Evolutionary conservation across 169 alveolate species (phyloP).

Genomic region (Cryptosporidium canis): DNA sequence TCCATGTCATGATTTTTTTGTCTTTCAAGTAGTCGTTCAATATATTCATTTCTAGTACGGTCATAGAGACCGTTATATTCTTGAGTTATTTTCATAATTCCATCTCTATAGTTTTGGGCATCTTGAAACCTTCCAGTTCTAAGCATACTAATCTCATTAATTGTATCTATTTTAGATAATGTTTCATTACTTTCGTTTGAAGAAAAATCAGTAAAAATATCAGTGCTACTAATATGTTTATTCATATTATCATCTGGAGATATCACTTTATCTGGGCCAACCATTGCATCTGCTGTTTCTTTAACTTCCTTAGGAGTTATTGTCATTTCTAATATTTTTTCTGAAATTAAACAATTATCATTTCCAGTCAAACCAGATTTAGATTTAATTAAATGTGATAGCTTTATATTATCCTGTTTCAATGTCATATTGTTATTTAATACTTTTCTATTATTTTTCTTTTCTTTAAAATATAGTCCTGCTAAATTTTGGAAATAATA

Average conservation of each 20-base stretch:
- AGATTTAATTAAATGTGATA: conserved; percentile 31
- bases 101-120: conserved; percentile 68
- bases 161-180: conserved; percentile 54
- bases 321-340: background rate
- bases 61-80: conserved; percentile 64
- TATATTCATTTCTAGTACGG: conserved; percentile 70
- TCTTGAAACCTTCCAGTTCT: conserved; percentile 66
- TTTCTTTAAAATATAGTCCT: conserved; percentile 31
- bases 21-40: conserved; percentile 52
- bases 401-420: conserved; percentile 41
- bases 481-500: conserved; percentile 18
- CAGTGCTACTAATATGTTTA: background rate
- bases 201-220: conserved; percentile 1
- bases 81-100: conserved; percentile 69
- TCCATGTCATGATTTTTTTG: conserved; percentile 72
- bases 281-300: background rate
- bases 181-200: conserved; percentile 1
- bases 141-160: conserved; percentile 27
- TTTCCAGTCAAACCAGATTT: background rate
- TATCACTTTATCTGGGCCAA: conserved; percentile 6
- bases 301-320: background rate
- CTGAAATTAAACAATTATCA: background rate
- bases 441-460: conserved; percentile 19
- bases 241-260: background rate
- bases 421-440: background rate